These are phyloP conservation scores for Lepidium sativum DNA, from an alignment of 345 rosid genomes.

Conservation along the genomic window DNA sequence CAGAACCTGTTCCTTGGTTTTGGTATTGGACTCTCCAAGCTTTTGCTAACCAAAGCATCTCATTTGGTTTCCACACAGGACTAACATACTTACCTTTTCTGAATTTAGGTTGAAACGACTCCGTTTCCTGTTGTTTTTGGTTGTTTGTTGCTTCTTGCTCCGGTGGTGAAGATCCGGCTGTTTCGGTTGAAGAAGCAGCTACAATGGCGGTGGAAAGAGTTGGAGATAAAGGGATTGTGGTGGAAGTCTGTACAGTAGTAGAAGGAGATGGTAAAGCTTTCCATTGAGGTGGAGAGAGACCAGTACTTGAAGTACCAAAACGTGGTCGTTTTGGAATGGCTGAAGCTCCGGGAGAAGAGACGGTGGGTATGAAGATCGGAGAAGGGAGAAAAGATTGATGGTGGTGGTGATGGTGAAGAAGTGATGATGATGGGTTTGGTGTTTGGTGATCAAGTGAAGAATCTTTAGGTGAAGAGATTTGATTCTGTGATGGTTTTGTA, in stretches of 20 bases:
- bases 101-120: slow-evolving; percentile 50
- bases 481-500: slow-evolving; percentile 26
- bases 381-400: slow-evolving; percentile 48
- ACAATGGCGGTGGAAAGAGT: slow-evolving; percentile 29
- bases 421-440: slow-evolving; percentile 31
- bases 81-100: slow-evolving; percentile 94
- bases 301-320: slow-evolving; percentile 28
- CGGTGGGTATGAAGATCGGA: slow-evolving; percentile 48
- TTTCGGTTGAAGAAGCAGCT: slow-evolving; percentile 71
- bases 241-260: slow-evolving; percentile 32
- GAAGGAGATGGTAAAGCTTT: slow-evolving; percentile 63
- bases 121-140: slow-evolving; percentile 44
- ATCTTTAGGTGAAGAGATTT: slow-evolving; percentile 51
- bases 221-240: slow-evolving; percentile 38
- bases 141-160: slow-evolving; percentile 52
- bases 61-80: slow-evolving; percentile 98
- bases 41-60: slow-evolving; percentile 93
- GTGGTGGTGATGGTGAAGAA: slow-evolving; percentile 28
- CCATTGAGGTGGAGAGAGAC: slow-evolving; percentile 52
- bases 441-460: slow-evolving; percentile 32
- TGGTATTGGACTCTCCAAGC: slow-evolving; percentile 92
- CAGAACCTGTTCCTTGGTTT: slow-evolving; percentile 25
- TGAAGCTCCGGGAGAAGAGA: slow-evolving; percentile 36
- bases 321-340: slow-evolving; percentile 69
- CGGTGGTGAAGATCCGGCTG: slow-evolving; percentile 64